Conservation (phyloP, 2,329 filamentous ascomycete species). For the Colletotrichum godetiae region DNA sequence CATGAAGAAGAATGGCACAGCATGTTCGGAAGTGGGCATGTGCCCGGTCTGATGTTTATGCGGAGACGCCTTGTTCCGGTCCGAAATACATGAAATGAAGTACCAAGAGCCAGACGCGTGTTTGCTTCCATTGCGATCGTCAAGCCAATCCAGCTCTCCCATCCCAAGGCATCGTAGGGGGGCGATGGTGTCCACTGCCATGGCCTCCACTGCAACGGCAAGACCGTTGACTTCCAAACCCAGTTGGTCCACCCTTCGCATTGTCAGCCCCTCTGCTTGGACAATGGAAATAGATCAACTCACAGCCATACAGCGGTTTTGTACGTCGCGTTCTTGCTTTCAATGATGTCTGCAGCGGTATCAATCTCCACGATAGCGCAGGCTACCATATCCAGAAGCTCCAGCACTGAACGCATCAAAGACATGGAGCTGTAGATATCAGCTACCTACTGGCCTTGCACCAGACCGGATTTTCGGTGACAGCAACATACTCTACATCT, state of each 20-base stretch:
- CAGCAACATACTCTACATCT: neutral
- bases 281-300: neutral
- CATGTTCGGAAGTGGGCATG: neutral
- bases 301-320: neutral
- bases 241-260: neutral
- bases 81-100: neutral
- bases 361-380: no score
- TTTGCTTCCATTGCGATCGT: neutral
- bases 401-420: neutral
- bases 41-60: neutral
- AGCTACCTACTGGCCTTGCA: neutral
- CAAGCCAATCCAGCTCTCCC: neutral
- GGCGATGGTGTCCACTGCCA: neutral
- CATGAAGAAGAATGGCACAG: neutral
- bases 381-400: no score
- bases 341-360: no score
- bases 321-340: neutral
- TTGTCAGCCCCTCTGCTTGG: neutral
- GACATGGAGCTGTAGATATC: neutral
- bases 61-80: neutral
- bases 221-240: neutral
- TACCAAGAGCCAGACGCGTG: neutral
- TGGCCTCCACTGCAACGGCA: no score
- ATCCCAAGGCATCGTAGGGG: neutral
- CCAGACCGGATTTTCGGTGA: neutral